Evolutionary conservation across 306 rosid genomes (phyloP).

Genomic region (Cucurbita pepo): DNA sequence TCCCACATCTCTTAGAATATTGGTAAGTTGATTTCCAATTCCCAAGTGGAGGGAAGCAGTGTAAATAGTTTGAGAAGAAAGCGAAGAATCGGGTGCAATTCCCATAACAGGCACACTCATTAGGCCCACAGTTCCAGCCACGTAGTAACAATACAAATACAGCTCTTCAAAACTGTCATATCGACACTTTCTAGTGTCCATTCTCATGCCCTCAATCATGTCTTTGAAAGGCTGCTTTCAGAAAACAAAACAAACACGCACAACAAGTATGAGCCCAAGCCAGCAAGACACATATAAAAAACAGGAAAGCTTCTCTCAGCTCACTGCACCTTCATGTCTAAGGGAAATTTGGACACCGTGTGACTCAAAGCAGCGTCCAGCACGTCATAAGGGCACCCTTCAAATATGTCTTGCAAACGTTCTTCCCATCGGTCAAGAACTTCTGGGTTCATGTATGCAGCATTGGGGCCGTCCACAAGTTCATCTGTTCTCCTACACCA

Average conservation of each 20-base stretch:
- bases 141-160: constrained; percentile 76
- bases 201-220: constrained; percentile 88
- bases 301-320: neutral
- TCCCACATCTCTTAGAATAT: constrained; percentile 88
- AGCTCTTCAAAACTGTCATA: constrained; percentile 60
- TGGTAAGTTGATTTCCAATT: constrained; percentile 74
- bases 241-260: neutral
- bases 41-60: constrained; percentile 62
- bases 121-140: constrained; percentile 85
- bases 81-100: constrained; percentile 43
- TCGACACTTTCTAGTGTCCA: constrained; percentile 52
- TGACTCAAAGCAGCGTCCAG: constrained; percentile 64
- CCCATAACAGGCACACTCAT: constrained; percentile 92
- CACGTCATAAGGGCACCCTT: constrained; percentile 66
- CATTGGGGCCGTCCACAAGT: constrained; percentile 74
- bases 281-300: neutral
- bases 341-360: constrained; percentile 46
- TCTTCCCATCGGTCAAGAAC: constrained; percentile 93
- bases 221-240: constrained; percentile 50
- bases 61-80: constrained; percentile 39
- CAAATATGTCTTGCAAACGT: constrained; percentile 50
- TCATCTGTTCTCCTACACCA: constrained; percentile 97
- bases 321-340: constrained; percentile 53
- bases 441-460: constrained; percentile 40
- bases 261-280: neutral